A percentile compares a stretch with the other conserved stretches of the same genome.
Conservation (phyloP, 305 asterid genomes). For the Lippia alba region DNA sequence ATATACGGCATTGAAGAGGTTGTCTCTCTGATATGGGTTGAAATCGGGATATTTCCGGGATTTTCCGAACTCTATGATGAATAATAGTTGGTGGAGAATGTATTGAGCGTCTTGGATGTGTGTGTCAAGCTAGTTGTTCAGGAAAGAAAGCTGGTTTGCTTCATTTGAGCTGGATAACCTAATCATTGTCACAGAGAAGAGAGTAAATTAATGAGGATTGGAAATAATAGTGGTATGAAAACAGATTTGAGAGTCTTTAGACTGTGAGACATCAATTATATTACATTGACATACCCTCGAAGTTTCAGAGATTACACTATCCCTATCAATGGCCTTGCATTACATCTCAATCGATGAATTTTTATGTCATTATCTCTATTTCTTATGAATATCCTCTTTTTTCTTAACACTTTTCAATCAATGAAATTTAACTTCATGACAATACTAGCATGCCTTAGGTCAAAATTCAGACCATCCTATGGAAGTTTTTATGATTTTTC, state of each 20-base stretch:
- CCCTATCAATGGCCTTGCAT: no score
- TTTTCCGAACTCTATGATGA: slow-evolving; percentile 86
- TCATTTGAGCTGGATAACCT: slow-evolving; percentile 70
- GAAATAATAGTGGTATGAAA: not conserved
- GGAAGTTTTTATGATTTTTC: no score
- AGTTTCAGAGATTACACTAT: no score
- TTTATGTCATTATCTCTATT: no score
- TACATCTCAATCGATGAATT: no score
- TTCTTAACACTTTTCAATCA: no score
- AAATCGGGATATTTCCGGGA: slow-evolving; percentile 68
- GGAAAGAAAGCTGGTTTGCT: slow-evolving; percentile 55
- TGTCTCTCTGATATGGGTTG: slow-evolving; percentile 63
- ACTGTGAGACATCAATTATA: no score
- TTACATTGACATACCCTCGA: no score
- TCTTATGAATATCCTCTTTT: no score
- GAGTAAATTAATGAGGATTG: not conserved
- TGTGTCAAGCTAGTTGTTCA: slow-evolving; percentile 67
- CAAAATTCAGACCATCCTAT: no score
- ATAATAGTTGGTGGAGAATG: slow-evolving; percentile 70
- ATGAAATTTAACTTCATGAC: no score
- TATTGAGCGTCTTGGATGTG: slow-evolving; percentile 78
- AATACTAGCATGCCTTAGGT: no score
- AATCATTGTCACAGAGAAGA: not conserved
- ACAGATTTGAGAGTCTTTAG: not conserved
- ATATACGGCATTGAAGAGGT: slow-evolving; percentile 64